Evolutionary conservation across 331 rosid species (phyloP).

Genomic region (Ulmus americana): DNA sequence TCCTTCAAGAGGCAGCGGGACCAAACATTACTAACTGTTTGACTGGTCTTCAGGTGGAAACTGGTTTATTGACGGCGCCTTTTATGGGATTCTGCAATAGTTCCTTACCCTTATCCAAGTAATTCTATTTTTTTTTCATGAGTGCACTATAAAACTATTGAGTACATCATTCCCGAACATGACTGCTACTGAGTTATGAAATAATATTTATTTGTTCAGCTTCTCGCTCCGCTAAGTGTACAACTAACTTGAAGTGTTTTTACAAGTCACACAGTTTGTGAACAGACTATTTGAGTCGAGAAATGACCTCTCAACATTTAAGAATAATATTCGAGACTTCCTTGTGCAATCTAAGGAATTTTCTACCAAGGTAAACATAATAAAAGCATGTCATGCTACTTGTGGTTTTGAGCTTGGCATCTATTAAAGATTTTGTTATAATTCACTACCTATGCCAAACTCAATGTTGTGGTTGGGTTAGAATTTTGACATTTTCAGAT

Average conservation of each 20-base stretch:
- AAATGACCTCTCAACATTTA: slow-evolving; percentile 63
- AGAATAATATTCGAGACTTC: slow-evolving; percentile 80
- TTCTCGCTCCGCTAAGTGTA: background rate
- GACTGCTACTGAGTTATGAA: slow-evolving; percentile 68
- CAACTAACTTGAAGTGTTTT: slow-evolving; percentile 21
- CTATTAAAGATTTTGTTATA: background rate
- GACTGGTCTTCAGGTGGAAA: slow-evolving; percentile 46
- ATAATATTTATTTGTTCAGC: background rate
- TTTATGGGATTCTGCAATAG: slow-evolving; percentile 73
- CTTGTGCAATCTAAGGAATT: slow-evolving; percentile 93
- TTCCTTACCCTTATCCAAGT: slow-evolving; percentile 55
- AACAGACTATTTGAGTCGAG: slow-evolving; percentile 76
- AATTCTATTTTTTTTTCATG: slow-evolving; percentile 70
- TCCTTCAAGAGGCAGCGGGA: background rate
- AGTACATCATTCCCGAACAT: slow-evolving; percentile 87
- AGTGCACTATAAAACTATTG: slow-evolving; percentile 76
- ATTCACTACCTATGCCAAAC: background rate
- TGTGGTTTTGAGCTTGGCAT: background rate
- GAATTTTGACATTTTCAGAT: too few species aligned
- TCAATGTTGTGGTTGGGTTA: too few species aligned
- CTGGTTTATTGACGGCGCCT: slow-evolving; percentile 72
- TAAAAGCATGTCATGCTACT: background rate
- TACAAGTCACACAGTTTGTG: slow-evolving; percentile 85
- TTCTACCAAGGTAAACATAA: slow-evolving; percentile 74
- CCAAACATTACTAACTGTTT: background rate